Evolutionary conservation across 2,329 filamentous ascomycete genomes (phyloP), one percentile per base, ranked within the genome.

Genomic region (Botryotinia globosa): DNA sequence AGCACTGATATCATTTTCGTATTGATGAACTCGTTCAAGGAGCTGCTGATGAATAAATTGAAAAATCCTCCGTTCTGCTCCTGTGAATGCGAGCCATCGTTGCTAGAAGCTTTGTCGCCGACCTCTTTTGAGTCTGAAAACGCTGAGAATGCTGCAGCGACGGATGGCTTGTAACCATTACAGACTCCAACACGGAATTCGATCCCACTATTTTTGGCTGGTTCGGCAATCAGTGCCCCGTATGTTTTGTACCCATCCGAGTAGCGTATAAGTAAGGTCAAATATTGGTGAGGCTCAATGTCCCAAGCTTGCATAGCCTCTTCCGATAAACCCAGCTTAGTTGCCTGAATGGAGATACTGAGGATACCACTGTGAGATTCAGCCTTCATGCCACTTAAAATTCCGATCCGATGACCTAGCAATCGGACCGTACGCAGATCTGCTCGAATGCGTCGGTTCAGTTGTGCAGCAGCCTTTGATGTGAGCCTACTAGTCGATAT

Each of bases 241-340:
- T 92, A 83, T 4, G 83, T 83, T 45, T 84, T 85, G 80, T 97
- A 97, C 0, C 84, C 85, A n/a, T 81, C 80, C 0, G 85, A 82
- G 75, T 92, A 92, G 51, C 87, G 87, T 61, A 96, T 86, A 34
- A 97, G 83, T 7, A 97, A 84, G 7, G 95, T 87, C 56, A 97
- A 81, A 78, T 95, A 94, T 48, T 94, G 90, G 0, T 85, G 81
- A 0, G 85, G 82, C 22, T 87, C 82, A 18, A 97, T 80, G 74
- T 91, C 87, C 94, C 94, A 97, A 1, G 94, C 92, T 78, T 91
- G 86, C 81, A 93, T 87, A 0, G 89, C 90, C 78, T 94, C 92
- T 54, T 91, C 86, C 0, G 92, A 91, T 20, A 97, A 87, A 0
- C 87, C 89, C 1, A 97, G 86, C 77, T 91, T 92, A 6, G 86